phyloP scores from a whole-genome alignment of 805 yeast genomes.

The Blastobotrys muscicola region DNA sequence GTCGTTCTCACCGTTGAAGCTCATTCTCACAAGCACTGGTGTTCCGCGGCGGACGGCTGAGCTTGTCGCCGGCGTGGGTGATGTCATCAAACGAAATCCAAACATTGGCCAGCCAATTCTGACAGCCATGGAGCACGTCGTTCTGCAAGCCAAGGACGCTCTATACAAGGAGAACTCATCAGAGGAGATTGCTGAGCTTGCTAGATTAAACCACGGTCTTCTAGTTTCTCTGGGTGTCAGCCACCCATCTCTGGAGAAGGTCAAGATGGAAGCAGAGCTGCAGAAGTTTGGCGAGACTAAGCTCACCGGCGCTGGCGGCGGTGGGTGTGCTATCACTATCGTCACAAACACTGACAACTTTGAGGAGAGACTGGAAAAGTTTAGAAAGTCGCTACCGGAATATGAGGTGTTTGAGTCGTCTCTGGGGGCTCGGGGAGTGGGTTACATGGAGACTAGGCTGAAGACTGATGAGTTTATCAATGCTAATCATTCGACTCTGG shows the following conservation, averaged over 20 bases:
- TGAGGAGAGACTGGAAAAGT: conserved; percentile 27
- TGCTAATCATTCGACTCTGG: neutral
- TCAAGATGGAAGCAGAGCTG: conserved; percentile 57
- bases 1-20: conserved; percentile 61
- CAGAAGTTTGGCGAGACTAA: conserved; percentile 74
- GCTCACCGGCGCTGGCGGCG: conserved; percentile 98
- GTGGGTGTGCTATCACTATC: conserved; percentile 93
- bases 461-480: neutral
- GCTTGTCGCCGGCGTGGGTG: conserved; percentile 68
- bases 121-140: conserved; percentile 66
- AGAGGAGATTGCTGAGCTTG: conserved; percentile 44
- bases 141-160: conserved; percentile 60
- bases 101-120: conserved; percentile 47
- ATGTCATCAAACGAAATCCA: conserved; percentile 44
- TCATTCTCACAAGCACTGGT: conserved; percentile 73
- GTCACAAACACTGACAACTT: conserved; percentile 36
- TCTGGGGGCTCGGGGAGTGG: conserved; percentile 88
- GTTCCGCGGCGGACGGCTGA: conserved; percentile 84
- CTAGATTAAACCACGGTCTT: conserved; percentile 79
- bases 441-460: conserved; percentile 24
- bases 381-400: conserved; percentile 29
- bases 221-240: conserved; percentile 81
- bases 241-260: conserved; percentile 79
- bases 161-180: conserved; percentile 30
- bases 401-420: conserved; percentile 71